Base-by-base conservation (phyloP, 495 filamentous ascomycete genomes). In the Podospora pseudopauciseta region DNA sequence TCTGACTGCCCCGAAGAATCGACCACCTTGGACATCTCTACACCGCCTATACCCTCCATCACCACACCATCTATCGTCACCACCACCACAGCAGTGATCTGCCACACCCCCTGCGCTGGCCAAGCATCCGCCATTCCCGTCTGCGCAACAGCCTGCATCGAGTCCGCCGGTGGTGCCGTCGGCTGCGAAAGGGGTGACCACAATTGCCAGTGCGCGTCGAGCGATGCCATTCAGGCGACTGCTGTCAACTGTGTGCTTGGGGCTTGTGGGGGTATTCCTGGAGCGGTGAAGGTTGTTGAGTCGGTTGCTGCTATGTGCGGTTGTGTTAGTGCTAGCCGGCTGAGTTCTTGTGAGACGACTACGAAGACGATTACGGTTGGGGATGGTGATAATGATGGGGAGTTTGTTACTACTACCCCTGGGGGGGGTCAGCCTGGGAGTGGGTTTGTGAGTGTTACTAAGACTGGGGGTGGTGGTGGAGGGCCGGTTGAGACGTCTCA, bases 281-380 rank as follows among this genome's bases (percentile, higher is more conserved):
- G 27, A 19, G 67, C 67, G 4, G 1, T 15, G 5, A 15, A 55
- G 11, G 56, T 65, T 3, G 44, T 57, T 34, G 19, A n/a, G 5
- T 56, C 56, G 13, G 63, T 69, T 0, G 56, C 23, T 2, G 18
- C 20, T 4, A 39, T 69, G 13, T 69, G 67, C 39, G 7, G 16
- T 2, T 69, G 63, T 23, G 63, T 65, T 19, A 19, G 39, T 19
- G 44, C 63, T 7, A 30, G 19, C 27, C 56, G 63, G 23, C 49
- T 59, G 0, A 30, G 23, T 4, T 60, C 65, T 3, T 67, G 65
- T 16, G 39, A 49, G 39, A 49, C 39, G 39, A 49, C 7, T 5
- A 49, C 39, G 15, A 49, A 13, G 39, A 49, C 39, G 9, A 49
- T 49, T 16, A 49, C 39, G 2, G 39, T 49, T 49, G 39, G 39